Evolutionary conservation across 148 eudicot species (phyloP), one percentile per base, ranked within the genome.

Genomic region (Silene conica): DNA sequence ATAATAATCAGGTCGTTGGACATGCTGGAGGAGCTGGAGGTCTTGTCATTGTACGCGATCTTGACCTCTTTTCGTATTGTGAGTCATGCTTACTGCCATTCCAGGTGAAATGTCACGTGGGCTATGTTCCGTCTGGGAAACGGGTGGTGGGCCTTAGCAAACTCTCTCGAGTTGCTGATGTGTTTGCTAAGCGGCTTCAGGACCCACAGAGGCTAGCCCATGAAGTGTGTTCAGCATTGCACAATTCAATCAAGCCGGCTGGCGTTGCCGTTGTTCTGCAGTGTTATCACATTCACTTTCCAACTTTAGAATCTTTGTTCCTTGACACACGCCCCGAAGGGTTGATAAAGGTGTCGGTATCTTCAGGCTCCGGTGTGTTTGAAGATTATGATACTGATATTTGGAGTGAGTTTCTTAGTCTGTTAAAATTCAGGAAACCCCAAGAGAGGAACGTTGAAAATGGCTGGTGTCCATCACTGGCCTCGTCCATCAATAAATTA

Each of bases 21-120:
- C 89, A 87, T 57, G 98, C 97, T 73, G 98, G 98, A 67, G 98
- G 98, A 84, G 85, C 72, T 1, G 98, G 97, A 57, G 98, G 98
- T 69, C 87, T 90, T 62, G 98, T 95, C 25, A 75, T 92, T 54
- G 96, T 95, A 61, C 86, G 97, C 62, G 98, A 90, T 86, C 88
- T 95, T 23, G 93, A 92, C 81, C 87, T 90, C 69, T 95, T 89
- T 83, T 92, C 98, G 12, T 86, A 86, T 70, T 95, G 98, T 46
- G 97, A 95, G 80, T 88, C 87, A 66, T 95, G 98, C 82, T 83
- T 92, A 83, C 82, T 95, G 20, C 98, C 97, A 0, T 95, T 92
- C 84, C 93, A 86, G 78, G 90, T 92, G 6, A 95, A 87, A 80
- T 95, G 98, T n/a, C 97, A 95, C 52, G 85, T 95, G 31, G 98